These are phyloP conservation scores for Globisporangium ultimum DNA, from an alignment of 352 stramenopile genomes.

Conservation along the genomic window DNA sequence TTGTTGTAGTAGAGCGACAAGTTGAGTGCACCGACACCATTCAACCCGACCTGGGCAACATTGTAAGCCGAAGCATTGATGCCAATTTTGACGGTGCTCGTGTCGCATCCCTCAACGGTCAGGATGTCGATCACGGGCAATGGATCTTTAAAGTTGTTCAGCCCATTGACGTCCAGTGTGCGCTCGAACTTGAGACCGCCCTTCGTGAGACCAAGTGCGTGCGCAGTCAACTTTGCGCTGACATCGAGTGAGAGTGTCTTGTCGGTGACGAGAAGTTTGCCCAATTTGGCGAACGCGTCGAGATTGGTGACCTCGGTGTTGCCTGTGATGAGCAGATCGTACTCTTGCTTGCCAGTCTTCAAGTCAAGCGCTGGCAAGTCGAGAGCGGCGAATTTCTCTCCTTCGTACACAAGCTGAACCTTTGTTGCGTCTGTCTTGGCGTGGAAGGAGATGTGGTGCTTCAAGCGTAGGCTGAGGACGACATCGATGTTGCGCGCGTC, in stretches of 20 bases:
- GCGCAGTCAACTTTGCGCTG: conserved; percentile 33
- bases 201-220: conserved; percentile 46
- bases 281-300: conserved; percentile 41
- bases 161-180: conserved; percentile 35
- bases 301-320: conserved; percentile 33
- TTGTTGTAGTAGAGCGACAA: conserved; percentile 63
- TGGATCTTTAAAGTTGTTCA: conserved; percentile 56
- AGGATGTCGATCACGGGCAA: conserved; percentile 54
- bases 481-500: conserved; percentile 29
- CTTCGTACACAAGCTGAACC: conserved; percentile 38
- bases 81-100: conserved; percentile 35
- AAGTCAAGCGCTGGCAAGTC: conserved; percentile 53
- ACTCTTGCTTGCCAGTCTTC: conserved; percentile 37
- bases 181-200: conserved; percentile 46
- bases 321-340: conserved; percentile 48
- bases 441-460: conserved; percentile 38
- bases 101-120: conserved; percentile 31
- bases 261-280: conserved; percentile 30
- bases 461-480: conserved; percentile 50
- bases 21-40: conserved; percentile 64
- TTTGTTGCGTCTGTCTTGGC: conserved; percentile 52
- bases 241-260: conserved; percentile 20
- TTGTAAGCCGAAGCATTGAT: conserved; percentile 29
- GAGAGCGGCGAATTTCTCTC: conserved; percentile 39
- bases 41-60: conserved; percentile 31